phyloP scores from a whole-genome alignment of 2,329 filamentous ascomycete genomes.

The Rosellinia necatrix region DNA sequence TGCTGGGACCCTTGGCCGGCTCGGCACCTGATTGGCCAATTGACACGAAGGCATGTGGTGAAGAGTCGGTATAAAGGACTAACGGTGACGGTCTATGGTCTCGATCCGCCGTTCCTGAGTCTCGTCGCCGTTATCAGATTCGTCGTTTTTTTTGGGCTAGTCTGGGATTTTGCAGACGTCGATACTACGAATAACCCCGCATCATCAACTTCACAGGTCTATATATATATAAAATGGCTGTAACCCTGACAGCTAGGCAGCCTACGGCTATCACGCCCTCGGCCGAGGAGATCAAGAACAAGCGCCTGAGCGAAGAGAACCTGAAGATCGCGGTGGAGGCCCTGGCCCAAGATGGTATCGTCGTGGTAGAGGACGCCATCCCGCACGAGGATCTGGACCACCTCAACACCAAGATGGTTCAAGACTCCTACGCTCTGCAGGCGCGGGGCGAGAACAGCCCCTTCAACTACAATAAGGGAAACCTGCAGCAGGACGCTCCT shows the following conservation, averaged over 20 bases:
- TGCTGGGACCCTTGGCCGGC: conserved; percentile 1
- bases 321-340: conserved; percentile 59
- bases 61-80: conserved; percentile 17
- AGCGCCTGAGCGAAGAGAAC: conserved; percentile 51
- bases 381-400: conserved; percentile 54
- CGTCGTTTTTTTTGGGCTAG: not conserved
- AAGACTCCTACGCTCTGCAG: conserved; percentile 59
- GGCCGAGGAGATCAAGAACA: conserved; percentile 45
- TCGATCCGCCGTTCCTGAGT: conserved; percentile 7
- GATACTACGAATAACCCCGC: too few species aligned
- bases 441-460: conserved; percentile 58
- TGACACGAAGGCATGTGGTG: not conserved
- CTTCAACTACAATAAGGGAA: conserved; percentile 67
- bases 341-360: conserved; percentile 58
- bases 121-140: conserved; percentile 17
- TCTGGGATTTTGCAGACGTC: too few species aligned
- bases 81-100: not conserved
- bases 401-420: conserved; percentile 63
- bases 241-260: conserved; percentile 19
- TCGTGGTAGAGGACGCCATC: conserved; percentile 60
- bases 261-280: conserved; percentile 34
- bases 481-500: conserved; percentile 65
- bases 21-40: conserved; percentile 9
- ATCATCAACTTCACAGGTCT: not conserved
- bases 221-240: conserved; percentile 18